phyloP scores from a whole-genome alignment of 305 asterid genomes.

The Fraxinus dipetala region DNA sequence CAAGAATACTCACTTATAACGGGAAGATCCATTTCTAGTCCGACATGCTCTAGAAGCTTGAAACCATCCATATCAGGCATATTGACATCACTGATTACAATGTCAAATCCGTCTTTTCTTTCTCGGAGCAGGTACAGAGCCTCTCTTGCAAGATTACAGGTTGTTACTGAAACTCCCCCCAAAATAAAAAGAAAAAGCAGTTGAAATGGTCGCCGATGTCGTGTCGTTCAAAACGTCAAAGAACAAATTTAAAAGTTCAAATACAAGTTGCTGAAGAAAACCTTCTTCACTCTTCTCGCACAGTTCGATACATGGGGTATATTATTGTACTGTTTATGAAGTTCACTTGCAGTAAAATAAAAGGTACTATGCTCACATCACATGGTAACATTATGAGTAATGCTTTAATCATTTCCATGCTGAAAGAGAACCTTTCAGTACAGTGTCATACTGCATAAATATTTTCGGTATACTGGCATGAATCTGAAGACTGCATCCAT shows the following conservation, averaged over 20 bases:
- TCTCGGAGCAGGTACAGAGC: conserved; percentile 81
- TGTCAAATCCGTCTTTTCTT: conserved; percentile 75
- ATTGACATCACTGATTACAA: conserved; percentile 89
- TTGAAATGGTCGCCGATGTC: neutral
- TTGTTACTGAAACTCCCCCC: conserved; percentile 55
- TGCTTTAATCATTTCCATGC: neutral
- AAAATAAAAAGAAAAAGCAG: neutral
- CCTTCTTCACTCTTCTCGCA: neutral
- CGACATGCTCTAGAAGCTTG: conserved; percentile 88
- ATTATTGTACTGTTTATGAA: neutral
- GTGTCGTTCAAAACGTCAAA: neutral
- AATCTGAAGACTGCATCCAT: neutral
- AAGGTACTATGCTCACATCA: neutral
- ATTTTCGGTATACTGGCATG: neutral
- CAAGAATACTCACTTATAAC: conserved; percentile 63
- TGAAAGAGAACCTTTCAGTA: neutral
- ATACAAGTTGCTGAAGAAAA: neutral
- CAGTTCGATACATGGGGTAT: neutral
- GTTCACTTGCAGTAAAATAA: neutral
- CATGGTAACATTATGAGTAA: neutral
- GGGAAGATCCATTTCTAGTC: conserved; percentile 94
- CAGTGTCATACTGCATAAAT: neutral
- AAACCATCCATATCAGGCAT: conserved; percentile 99
- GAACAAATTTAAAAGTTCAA: neutral
- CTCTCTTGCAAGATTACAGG: conserved; percentile 76